Evolutionary conservation across 2,329 filamentous ascomycete species (phyloP), one percentile per base, ranked within the genome.

Genomic region (Alternaria solani): DNA sequence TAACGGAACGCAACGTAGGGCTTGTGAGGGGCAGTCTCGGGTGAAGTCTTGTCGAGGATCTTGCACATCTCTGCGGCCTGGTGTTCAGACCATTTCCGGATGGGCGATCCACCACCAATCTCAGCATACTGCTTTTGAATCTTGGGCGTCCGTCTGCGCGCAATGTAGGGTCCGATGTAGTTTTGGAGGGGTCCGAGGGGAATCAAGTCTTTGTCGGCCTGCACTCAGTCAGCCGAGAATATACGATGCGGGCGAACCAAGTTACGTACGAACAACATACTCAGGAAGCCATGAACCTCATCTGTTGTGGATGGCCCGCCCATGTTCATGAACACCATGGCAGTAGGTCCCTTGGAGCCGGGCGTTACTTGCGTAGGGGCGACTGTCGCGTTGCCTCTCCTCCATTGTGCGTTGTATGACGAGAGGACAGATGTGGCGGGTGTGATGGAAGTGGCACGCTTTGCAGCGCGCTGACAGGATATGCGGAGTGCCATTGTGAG

Each of bases 261-360:
- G 20, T 43, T 51, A 80, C 91, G 60, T 86, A 96, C 94, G 81
- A 99, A 99, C 68, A 99, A 84, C 70, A 94, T 89, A 78, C 91
- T 95, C 48, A 99, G 82, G 75, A 98, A 99, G 79, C 90, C 88
- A 70, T 90, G 89, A 36, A 99, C 95, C 82, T 99, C 93, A 68
- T 89, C 87, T 5, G 90, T 91, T 4, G 91, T 97, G 1, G 92
- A 91, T 3, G 95, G 95, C 0, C 95, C 95, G 61, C 95, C 95
- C 95, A 99, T 99, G 81, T 99, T 99, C 82, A 99, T 88, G 75
- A 99, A 97, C 14, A 99, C 95, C 88, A 99, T 98, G 43, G 95
- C 95, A 5, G 95, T 99, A 7, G 94, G 93, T 0, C 94, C 94
- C 75, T 92, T 86, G 3, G 86, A 84, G 49, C 85, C 87, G 1